phyloP scores from a whole-genome alignment of 2,329 filamentous ascomycete species.

The Fusarium buxicola region DNA sequence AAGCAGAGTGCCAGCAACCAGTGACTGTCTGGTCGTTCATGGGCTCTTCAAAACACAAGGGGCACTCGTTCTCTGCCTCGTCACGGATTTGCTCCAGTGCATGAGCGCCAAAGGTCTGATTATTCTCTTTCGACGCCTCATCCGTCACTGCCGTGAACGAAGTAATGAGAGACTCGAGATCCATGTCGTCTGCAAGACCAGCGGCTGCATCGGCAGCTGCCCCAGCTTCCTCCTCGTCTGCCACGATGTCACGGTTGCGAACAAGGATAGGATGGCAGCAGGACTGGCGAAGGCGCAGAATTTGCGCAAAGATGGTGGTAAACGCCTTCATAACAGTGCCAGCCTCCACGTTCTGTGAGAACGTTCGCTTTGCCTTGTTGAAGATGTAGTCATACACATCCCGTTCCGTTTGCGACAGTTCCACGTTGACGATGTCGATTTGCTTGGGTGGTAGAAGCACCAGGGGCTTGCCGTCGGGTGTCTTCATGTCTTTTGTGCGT shows the following conservation, averaged over 20 bases:
- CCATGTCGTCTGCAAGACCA: constrained; percentile 94
- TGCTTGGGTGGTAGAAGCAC: constrained; percentile 85
- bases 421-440: constrained; percentile 87
- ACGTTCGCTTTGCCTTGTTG: constrained; percentile 82
- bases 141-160: constrained; percentile 80
- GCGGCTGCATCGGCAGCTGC: constrained; percentile 79
- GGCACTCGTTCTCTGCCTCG: constrained; percentile 89
- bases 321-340: constrained; percentile 96
- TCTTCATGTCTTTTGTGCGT: constrained; percentile 98
- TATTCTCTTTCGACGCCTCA: constrained; percentile 69
- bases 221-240: constrained; percentile 87
- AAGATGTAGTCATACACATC: constrained; percentile 95
- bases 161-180: constrained; percentile 85
- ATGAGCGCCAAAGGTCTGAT: constrained; percentile 79
- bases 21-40: constrained; percentile 96
- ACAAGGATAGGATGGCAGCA: constrained; percentile 95
- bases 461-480: constrained; percentile 78
- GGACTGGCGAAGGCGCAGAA: constrained; percentile 89
- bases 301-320: constrained; percentile 97
- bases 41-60: constrained; percentile 93
- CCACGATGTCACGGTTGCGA: constrained; percentile 83
- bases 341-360: constrained; percentile 87
- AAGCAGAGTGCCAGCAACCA: constrained; percentile 97
- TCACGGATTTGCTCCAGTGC: constrained; percentile 92
- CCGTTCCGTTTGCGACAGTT: constrained; percentile 85